Base-by-base conservation (phyloP, 345 rosid species). In the Lepidium aucheri region DNA sequence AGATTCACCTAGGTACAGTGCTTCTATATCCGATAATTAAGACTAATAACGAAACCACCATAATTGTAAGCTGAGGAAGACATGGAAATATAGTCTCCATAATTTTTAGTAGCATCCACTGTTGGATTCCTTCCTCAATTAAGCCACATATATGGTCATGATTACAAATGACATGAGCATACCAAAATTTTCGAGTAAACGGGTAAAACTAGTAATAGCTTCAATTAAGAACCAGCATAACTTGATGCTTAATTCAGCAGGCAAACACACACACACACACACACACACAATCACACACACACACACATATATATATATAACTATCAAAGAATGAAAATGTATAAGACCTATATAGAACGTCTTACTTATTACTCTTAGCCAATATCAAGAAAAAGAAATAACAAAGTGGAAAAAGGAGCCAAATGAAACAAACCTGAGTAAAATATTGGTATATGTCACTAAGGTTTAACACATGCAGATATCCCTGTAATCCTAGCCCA, bases 401-500 rank as follows among this genome's bases (percentile, higher is more conserved):
- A 67, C 26, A 12, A 32, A 47, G 14, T 2, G 52, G 47, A 44
- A 60, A 53, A 33, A 20, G n/a, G 45, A 53, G 64, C 36, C 30
- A 46, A 40, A 5, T 58, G 55, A 68, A 69, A 55, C 28, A 59
- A 69, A 94, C 99, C 99, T 85, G 89, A 67, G 86, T 74, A 61
- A 90, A 85, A 70, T 94, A 90, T 43, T 82, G 82, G 82, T 82
- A 94, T 76, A 90, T 86, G 80, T 94, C 99, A 32, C 82, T 80
- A 69, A 84, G 86, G 41, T 50, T 75, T 78, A 94, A 77, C 68
- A 83, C 92, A 69, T 81, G 89, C 52, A 94, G 81, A 78, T 83
- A 86, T 56, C 99, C 99, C 73, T 94, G 99, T 73, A 94, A 79
- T 67, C 97, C 99, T 70, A 94, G 78, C 15, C 97, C 96, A 71